Base-by-base conservation (phyloP, 2,329 filamentous ascomycete species). In the Penicillium fuscoglaucum region DNA sequence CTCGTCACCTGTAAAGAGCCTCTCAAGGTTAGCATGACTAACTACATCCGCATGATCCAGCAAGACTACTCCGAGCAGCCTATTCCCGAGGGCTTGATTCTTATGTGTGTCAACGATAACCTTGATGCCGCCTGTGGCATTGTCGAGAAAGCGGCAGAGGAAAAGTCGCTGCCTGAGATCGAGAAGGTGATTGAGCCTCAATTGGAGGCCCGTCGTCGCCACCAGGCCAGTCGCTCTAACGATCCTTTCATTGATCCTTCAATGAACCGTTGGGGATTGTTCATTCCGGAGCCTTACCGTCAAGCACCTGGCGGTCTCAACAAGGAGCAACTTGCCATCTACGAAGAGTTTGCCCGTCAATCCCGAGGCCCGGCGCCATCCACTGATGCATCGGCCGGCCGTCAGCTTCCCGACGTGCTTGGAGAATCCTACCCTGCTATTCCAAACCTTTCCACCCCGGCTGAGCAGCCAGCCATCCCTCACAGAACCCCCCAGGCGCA, bases 41-140 rank as follows among this genome's bases (percentile, higher is more conserved):
- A 98, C 76, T 96, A 98, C 72, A 92, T 99, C 74, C 89, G 95
- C n/a, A 83, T 96, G 39, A 87, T 91, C 54, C 89, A 91, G 53
- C 80, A 83, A 57, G 83, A 84, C 51, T 78, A 85, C 41, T 83
- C 82, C 2, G 83, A 86, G 53, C 85, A 88, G 67, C 90, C 90
- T 17, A 83, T 99, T 61, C 91, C 95, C 0, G 95, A 99, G 77
- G 95, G 95, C 7, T 90, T 95, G 33, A 95, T 99, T 61, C 85
- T 98, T 57, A 97, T 99, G 91, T 98, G 96, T 75, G 93, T 99
- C 61, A 99, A 98, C 74, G 93, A 96, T 64, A 99, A 99, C 72
- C 83, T 99, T 31, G 95, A 99, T 67, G 84, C 92, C 41, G 93
- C 96, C 47, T 98, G 95, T 71, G 89, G 86, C 67, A 90, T 97